Conservation (phyloP, 2,329 filamentous ascomycete genomes). For the Stromatinia cepivora region DNA sequence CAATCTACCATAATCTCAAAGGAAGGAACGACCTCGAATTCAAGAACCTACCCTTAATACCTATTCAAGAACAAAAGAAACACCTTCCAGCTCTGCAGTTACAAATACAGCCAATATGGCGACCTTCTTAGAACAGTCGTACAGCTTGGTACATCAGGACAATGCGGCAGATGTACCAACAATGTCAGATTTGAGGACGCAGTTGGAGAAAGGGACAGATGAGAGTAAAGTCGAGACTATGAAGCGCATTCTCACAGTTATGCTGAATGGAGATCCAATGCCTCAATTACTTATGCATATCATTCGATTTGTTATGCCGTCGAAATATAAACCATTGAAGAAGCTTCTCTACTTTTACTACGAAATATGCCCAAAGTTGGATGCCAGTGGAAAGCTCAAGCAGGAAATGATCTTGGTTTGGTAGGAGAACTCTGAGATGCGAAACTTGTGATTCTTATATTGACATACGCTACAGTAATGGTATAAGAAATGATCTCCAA, state of each 20-base stretch:
- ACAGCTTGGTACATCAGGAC: conserved; percentile 97
- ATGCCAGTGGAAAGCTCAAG: conserved; percentile 89
- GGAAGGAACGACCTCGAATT: conserved; percentile 26
- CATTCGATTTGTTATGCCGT: conserved; percentile 99
- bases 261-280: conserved; percentile 98
- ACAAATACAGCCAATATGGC: conserved; percentile 66
- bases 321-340: conserved; percentile 93
- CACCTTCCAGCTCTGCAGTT: conserved; percentile 29
- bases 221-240: conserved; percentile 93
- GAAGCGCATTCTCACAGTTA: conserved; percentile 93
- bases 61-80: conserved; percentile 29
- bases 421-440: conserved; percentile 51
- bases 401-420: conserved; percentile 99
- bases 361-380: conserved; percentile 96
- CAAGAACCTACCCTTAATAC: conserved; percentile 27
- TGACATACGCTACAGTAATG: conserved; percentile 65
- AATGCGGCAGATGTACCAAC: conserved; percentile 91
- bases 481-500: conserved; percentile 95
- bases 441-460: neutral
- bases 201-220: conserved; percentile 91
- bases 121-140: conserved; percentile 89
- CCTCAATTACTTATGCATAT: conserved; percentile 97
- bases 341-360: conserved; percentile 99
- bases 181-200: conserved; percentile 85
- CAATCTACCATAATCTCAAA: conserved; percentile 23